These are phyloP conservation scores for Pythium vanterpoolii DNA, from an alignment of 352 stramenopile species.

Conservation along the genomic window DNA sequence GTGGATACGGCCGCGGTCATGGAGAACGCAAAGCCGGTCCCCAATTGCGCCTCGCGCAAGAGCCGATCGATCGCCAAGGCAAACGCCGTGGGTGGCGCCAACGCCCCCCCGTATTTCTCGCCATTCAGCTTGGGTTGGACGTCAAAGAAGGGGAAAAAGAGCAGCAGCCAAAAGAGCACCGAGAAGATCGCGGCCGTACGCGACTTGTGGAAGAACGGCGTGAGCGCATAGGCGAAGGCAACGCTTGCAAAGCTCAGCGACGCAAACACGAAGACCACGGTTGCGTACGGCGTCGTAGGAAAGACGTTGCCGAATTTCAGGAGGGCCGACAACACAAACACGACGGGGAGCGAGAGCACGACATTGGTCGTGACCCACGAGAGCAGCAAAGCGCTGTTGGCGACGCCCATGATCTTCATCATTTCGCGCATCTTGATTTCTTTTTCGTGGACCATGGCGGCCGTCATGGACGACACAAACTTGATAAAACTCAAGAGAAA, in stretches of 20 bases:
- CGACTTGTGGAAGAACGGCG: slow-evolving; percentile 72
- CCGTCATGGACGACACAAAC: slow-evolving; percentile 67
- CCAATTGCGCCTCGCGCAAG: slow-evolving; percentile 51
- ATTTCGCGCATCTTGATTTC: slow-evolving; percentile 72
- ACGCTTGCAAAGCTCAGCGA: slow-evolving; percentile 53
- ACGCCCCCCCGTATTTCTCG: slow-evolving; percentile 46
- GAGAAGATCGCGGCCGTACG: slow-evolving; percentile 56
- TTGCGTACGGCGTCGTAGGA: slow-evolving; percentile 46
- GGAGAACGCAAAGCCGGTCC: slow-evolving; percentile 58
- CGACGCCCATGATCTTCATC: slow-evolving; percentile 85
- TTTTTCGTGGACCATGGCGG: slow-evolving; percentile 79
- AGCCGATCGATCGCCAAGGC: slow-evolving; percentile 59
- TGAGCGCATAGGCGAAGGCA: slow-evolving; percentile 59
- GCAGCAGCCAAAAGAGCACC: slow-evolving; percentile 65
- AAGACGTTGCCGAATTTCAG: slow-evolving; percentile 73
- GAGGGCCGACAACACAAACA: slow-evolving; percentile 18
- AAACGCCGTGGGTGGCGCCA: slow-evolving; percentile 65
- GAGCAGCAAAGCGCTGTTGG: slow-evolving; percentile 51
- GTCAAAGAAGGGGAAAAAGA: slow-evolving; percentile 71
- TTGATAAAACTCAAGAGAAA: slow-evolving; percentile 41
- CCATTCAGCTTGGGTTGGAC: slow-evolving; percentile 38
- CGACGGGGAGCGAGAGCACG: slow-evolving; percentile 39
- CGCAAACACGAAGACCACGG: slow-evolving; percentile 69
- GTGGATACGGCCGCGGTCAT: slow-evolving; percentile 35
- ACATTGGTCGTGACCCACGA: slow-evolving; percentile 58